Percentiles rank a stretch among this genome's conserved stretches.
These are phyloP conservation scores for Lactarius evosmus DNA, from an alignment of 768 basidiomycete species.

Conservation along the genomic window DNA sequence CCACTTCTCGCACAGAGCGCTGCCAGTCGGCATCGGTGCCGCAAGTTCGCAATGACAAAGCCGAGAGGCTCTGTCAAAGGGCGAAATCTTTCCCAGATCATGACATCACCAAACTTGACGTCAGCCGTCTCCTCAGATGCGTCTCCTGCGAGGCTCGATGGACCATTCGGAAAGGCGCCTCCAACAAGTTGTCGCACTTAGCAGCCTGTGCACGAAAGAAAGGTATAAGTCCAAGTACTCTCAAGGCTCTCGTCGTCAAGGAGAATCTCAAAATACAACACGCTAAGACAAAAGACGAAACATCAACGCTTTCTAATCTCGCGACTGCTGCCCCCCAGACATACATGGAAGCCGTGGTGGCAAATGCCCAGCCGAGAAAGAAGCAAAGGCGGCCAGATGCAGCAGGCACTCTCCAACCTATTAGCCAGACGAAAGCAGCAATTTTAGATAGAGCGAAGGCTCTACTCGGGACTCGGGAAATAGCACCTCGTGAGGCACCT, in stretches of 20 bases:
- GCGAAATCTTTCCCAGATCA: conserved; percentile 7
- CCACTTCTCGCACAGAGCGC: not conserved
- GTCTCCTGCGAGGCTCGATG: conserved; percentile 62
- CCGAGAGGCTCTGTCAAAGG: conserved; percentile 19
- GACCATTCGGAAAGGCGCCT: conserved; percentile 63
- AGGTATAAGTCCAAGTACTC: conserved; percentile 50
- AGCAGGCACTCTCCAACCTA: conserved; percentile 14
- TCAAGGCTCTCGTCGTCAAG: conserved; percentile 49
- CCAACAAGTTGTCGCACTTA: conserved; percentile 67
- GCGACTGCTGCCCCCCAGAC: conserved; percentile 9
- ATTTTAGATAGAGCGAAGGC: conserved; percentile 28
- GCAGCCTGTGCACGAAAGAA: conserved; percentile 64
- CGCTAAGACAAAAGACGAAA: conserved; percentile 1
- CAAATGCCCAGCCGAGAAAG: conserved; percentile 20
- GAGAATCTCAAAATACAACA: conserved; percentile 36
- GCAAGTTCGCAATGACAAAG: not conserved
- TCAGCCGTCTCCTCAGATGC: conserved; percentile 53
- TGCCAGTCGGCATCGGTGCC: not conserved
- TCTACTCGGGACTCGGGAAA: conserved; percentile 13
- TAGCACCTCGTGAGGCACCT: conserved; percentile 3
- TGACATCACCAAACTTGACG: conserved; percentile 46
- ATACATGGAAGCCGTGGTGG: conserved; percentile 26
- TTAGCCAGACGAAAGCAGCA: conserved; percentile 23
- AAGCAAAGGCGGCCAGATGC: conserved; percentile 15
- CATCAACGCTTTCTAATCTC: not conserved